A percentile compares a stretch with the other conserved stretches of the same genome.
Evolutionary conservation across 345 rosid genomes (phyloP).

Genomic region (Leavenworthia alabamica): DNA sequence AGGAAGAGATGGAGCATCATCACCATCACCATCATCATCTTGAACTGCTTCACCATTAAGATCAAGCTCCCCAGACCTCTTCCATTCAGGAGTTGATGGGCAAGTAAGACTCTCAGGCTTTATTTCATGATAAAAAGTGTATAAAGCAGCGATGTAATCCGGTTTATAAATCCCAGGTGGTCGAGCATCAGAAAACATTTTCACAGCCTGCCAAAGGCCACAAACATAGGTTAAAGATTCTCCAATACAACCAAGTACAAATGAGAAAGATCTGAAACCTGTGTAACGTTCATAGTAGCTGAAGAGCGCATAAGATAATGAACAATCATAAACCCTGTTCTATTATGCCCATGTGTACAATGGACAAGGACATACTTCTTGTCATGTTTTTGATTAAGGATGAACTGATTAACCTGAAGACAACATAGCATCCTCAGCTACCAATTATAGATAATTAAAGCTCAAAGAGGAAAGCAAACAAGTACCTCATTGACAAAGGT

Average conservation of each 20-base stretch:
- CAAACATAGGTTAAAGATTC: constrained; percentile 1
- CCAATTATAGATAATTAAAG: neutral
- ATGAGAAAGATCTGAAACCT: constrained; percentile 38
- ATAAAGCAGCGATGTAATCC: constrained; percentile 75
- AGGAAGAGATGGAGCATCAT: constrained; percentile 11
- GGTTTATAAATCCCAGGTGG: constrained; percentile 98
- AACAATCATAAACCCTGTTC: constrained; percentile 92
- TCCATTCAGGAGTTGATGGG: constrained; percentile 95
- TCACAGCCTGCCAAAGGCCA: constrained; percentile 55
- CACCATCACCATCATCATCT: constrained; percentile 27
- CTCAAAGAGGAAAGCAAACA: neutral
- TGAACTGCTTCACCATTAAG: constrained; percentile 75
- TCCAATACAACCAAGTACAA: neutral
- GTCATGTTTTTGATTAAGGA: constrained; percentile 50
- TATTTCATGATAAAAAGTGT: constrained; percentile 74
- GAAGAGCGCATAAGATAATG: constrained; percentile 82
- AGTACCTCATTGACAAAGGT: constrained; percentile 75
- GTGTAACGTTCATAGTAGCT: constrained; percentile 62
- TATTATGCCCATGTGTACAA: constrained; percentile 97
- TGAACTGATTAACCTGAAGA: constrained; percentile 64
- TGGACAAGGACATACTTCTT: constrained; percentile 81
- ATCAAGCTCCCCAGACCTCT: constrained; percentile 80
- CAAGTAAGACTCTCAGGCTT: constrained; percentile 58
- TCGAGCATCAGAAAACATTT: too few species aligned
- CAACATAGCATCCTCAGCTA: constrained; percentile 12